Evolutionary conservation across 495 filamentous ascomycete genomes (phyloP).

Genomic region (Viridothelium virens): DNA sequence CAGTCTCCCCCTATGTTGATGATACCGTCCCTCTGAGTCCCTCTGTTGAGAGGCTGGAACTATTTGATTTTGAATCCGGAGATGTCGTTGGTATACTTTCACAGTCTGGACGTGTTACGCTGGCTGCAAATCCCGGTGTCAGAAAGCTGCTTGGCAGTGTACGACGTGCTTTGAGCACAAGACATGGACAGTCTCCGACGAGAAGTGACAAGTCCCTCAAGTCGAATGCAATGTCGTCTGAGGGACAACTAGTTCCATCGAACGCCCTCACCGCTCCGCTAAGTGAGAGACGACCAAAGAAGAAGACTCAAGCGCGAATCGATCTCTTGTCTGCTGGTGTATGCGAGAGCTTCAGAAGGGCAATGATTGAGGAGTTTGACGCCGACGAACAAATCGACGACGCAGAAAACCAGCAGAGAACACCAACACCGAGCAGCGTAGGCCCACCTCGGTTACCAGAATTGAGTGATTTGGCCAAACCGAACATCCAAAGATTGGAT

Average conservation of each 20-base stretch:
- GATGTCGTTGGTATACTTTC: not conserved
- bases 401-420: not conserved
- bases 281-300: constrained; percentile 1
- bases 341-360: constrained; percentile 62
- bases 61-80: not conserved
- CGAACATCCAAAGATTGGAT: constrained; percentile 29
- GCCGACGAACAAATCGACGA: constrained; percentile 16
- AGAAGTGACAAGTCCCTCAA: constrained; percentile 9
- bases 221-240: not conserved
- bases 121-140: constrained; percentile 55
- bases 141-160: constrained; percentile 82
- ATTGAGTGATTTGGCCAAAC: not conserved
- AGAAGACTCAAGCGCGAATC: constrained; percentile 40
- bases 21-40: not conserved
- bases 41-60: not conserved
- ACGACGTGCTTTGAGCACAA: constrained; percentile 74
- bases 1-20: not conserved
- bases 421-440: not conserved
- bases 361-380: constrained; percentile 48
- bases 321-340: constrained; percentile 75
- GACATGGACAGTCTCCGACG: constrained; percentile 26
- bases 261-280: constrained; percentile 6
- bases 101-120: constrained; percentile 12
- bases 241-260: constrained; percentile 3
- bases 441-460: not conserved